Percentiles rank a stretch among this genome's conserved stretches.
Evolutionary conservation across 2,329 filamentous ascomycete genomes (phyloP).

Genomic region (Beauveria sp.): DNA sequence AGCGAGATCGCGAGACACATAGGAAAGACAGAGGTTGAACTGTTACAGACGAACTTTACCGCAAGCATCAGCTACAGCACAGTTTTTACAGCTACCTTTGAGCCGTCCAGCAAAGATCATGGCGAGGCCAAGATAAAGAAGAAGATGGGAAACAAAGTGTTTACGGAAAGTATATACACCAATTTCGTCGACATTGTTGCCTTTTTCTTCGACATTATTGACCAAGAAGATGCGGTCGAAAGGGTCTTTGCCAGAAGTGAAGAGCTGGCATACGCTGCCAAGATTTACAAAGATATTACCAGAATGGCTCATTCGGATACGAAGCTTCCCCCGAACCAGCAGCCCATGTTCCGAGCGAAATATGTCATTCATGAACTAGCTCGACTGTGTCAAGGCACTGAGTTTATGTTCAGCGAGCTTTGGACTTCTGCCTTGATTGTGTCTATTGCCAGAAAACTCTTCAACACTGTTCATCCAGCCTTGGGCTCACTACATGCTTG

Average conservation of each 20-base stretch:
- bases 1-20: slow-evolving; percentile 53
- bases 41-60: slow-evolving; percentile 64
- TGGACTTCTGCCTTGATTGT: slow-evolving; percentile 73
- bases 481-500: slow-evolving; percentile 83
- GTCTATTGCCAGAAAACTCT: slow-evolving; percentile 65
- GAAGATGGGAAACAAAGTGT: slow-evolving; percentile 58
- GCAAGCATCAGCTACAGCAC: slow-evolving; percentile 79
- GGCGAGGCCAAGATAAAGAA: slow-evolving; percentile 62
- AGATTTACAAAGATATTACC: slow-evolving; percentile 63
- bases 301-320: slow-evolving; percentile 57
- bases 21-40: slow-evolving; percentile 41
- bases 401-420: slow-evolving; percentile 54
- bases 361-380: slow-evolving; percentile 69
- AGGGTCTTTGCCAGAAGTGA: slow-evolving; percentile 55
- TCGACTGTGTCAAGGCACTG: slow-evolving; percentile 66
- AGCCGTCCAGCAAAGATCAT: slow-evolving; percentile 33
- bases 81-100: slow-evolving; percentile 42
- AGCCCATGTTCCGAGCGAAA: slow-evolving; percentile 77
- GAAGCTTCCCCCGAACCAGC: slow-evolving; percentile 67
- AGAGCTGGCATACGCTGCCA: slow-evolving; percentile 51
- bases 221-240: slow-evolving; percentile 69
- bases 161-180: slow-evolving; percentile 53
- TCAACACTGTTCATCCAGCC: slow-evolving; percentile 75
- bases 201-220: slow-evolving; percentile 69
- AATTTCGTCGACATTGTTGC: slow-evolving; percentile 73